phyloP scores from a whole-genome alignment of 2,329 filamentous ascomycete species.

The Hawksworthiomyces lignivorus region DNA sequence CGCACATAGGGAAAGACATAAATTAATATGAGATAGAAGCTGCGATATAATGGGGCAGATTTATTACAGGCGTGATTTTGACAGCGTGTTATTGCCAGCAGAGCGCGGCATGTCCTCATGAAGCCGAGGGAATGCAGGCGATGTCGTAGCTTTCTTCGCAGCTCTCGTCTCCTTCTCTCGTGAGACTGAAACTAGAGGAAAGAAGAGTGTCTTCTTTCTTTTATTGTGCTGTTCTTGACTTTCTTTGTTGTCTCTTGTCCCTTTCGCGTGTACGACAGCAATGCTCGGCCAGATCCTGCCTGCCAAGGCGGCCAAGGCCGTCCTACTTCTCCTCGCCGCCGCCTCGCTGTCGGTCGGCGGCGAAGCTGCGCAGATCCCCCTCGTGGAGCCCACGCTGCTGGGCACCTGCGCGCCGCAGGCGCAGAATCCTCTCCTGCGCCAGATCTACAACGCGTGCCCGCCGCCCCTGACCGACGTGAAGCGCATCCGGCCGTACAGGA shows the following conservation, averaged over 20 bases:
- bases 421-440: constrained; percentile 6
- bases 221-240: background rate
- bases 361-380: background rate
- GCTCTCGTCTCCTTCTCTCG: too few relatives aligned
- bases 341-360: background rate
- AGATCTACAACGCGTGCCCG: constrained; percentile 5
- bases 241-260: background rate
- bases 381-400: background rate
- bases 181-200: too few relatives aligned
- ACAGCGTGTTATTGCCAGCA: constrained; percentile 13
- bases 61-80: constrained; percentile 1
- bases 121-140: background rate
- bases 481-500: constrained; percentile 2
- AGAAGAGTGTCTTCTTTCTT: too few relatives aligned
- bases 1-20: too few relatives aligned
- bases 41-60: background rate
- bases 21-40: background rate
- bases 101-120: too few relatives aligned
- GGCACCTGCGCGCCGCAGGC: constrained; percentile 1
- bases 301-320: background rate
- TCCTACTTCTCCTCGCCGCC: background rate
- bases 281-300: background rate
- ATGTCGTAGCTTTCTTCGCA: background rate
- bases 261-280: background rate
- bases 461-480: constrained; percentile 6